Evolutionary conservation across 2,329 filamentous ascomycete species (phyloP), one percentile per base, ranked within the genome.

Genomic region (Scleromitrula shiraiana): DNA sequence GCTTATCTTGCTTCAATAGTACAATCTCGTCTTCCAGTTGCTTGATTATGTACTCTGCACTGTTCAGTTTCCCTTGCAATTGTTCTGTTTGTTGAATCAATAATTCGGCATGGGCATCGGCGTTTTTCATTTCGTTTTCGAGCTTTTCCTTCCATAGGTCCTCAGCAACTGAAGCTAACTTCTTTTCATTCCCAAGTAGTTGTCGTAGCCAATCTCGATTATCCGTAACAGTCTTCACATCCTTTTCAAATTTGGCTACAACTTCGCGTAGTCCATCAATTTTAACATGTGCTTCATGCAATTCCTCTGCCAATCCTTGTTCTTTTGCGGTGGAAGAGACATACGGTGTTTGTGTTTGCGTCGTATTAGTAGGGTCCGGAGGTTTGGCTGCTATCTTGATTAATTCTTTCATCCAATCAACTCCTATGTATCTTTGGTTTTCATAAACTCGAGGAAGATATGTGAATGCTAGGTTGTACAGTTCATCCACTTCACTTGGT

Each of bases 401-500:
- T 7, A 48, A 30, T 22, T 48, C 19, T 17, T 23, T 38, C 5
- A 48, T 37, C 45, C 45, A 48, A 42, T 48, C 23, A 27, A 33
- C 38, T n/a, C 45, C 45, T 9, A 20, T 14, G 9, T 15, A 8
- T 17, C 24, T 27, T 19, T 48, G 29, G 23, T 32, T 24, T 27
- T 17, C 9, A 5, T 27, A 9, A 3, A 40, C 27, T 10, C 38
- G 45, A 17, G 41, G 41, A 10, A 47, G 19, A 35, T 48, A 42
- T 22, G 45, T 40, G n/a, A n/a, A n/a, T 8, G 45, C 45, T 9
- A 48, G 38, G n/a, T 5, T 2, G 17, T 42, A 48, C 14, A 48
- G 23, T 20, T 17, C 45, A 9, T 37, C 22, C 7, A 48, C 38
- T 22, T 41, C 45, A 12, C 15, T 14, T 17, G 45, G 38, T 8